Base-by-base conservation (phyloP, 2,329 filamentous ascomycete species). In the Dactylellina parvicollis region DNA sequence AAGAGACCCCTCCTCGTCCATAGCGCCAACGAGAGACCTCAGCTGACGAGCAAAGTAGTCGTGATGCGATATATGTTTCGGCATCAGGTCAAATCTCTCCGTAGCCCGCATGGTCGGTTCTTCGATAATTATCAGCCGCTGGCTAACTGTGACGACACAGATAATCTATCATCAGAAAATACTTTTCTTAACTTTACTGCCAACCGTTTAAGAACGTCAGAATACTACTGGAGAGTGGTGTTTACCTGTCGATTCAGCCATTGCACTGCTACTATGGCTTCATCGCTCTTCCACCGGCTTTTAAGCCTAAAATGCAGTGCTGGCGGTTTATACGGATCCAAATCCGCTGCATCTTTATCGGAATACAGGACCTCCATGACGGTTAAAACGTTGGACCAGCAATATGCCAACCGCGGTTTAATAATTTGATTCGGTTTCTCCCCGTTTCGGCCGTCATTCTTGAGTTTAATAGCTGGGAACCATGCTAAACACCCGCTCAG, bases 361-460 rank as follows among this genome's bases (percentile, higher is more conserved):
- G 98, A 88, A 75, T 76, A 56, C 20, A 74, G 70, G 12, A 78
- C 67, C 54, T 99, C 95, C 22, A 99, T 83, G 3, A 99, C 89
- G 0, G 93, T 98, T 76, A 99, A 83, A n/a, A 98, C 88, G 78
- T 98, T 98, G 1, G 95, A 98, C 95, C 95, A 99, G 81, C 93
- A 97, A 82, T 99, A 99, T 0, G 92, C 94, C 16, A 99, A 85
- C 80, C 99, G 98, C 36, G 90, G 90, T 78, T 89, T 90, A 16
- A 91, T 93, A 8, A 89, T 85, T 5, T 88, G 86, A 77, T 88
- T 90, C 3, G 87, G 88, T 0, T 86, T 87, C 49, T 86, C 84
- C 1, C 86, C 83, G 74, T 92, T 89, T 8, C 88, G 86, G 14
- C 87, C 86, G 18, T 62, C 69, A 10, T 75, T 72, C 80, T 98